Base-by-base conservation (phyloP, 2,329 filamentous ascomycete genomes). In the Calonectria pteridis region DNA sequence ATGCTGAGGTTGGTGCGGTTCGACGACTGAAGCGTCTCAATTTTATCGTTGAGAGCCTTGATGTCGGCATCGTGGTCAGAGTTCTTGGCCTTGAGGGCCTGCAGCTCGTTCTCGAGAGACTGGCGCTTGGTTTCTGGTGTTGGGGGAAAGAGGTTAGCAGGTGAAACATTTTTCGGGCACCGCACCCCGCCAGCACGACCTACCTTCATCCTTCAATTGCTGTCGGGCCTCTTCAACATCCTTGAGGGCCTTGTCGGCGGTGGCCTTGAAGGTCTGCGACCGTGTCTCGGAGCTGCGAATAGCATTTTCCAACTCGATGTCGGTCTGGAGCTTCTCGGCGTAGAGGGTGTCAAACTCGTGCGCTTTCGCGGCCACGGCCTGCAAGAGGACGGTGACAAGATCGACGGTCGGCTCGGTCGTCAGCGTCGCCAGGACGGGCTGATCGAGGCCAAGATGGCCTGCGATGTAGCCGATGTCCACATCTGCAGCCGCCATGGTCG, bases 231-330 rank as follows among this genome's bases (percentile, higher is more conserved):
- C 93, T 79, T 96, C 94, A 0, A 96, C 91, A 77, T 98, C 96
- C 77, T 94, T 94, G 74, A 96, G 89, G 13, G 94, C 93, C 83
- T 96, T 96, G 75, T 97, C 95, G 55, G 95, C 91, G 1, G 94
- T 94, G 7, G 91, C 89, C 85, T 97, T 98, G 83, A 97, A 92
- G 11, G 93, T 91, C 82, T 96, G 95, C 77, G 93, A 93, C 84
- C 95, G 94, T 29, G 93, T 92, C 82, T 98, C 96, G 73, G 94
- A 93, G 77, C 91, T 94, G 79, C 95, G 93, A 62, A 98, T 93
- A 23, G 93, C 94, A 84, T 95, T 97, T 84, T 99, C 97, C 10
- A 98, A 90, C 87, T 98, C 96, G 55, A 99, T 97, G 80, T 98
- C 95, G 58, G 94, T 88, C 78, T 95, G 93, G 55, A 98, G 89